Conservation (phyloP, 306 rosid species). For the Prunus mume region DNA sequence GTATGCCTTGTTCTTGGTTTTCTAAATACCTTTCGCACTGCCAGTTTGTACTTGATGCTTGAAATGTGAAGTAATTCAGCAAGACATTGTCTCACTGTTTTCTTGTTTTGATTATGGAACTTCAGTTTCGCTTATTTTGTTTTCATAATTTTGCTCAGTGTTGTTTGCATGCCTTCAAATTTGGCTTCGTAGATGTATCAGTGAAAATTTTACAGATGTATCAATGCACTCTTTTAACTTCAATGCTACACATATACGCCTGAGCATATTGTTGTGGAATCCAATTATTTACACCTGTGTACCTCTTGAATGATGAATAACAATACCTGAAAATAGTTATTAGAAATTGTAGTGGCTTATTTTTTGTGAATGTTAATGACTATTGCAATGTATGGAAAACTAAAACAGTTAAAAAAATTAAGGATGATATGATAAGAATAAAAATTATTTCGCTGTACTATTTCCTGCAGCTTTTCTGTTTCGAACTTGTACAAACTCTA, state of each 20-base stretch:
- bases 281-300: neutral
- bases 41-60: neutral
- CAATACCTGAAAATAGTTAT: neutral
- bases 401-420: neutral
- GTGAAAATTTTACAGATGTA: neutral
- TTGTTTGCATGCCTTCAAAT: neutral
- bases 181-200: neutral
- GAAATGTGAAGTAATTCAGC: neutral
- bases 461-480: neutral
- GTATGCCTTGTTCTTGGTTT: constrained; percentile 40
- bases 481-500: neutral
- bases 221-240: neutral
- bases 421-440: neutral
- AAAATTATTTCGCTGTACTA: too few relatives aligned
- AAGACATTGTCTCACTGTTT: neutral
- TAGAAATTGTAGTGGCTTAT: neutral
- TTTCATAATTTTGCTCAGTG: neutral
- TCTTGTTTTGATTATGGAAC: neutral
- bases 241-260: neutral
- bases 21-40: neutral
- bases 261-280: neutral
- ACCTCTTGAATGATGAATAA: neutral
- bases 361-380: neutral
- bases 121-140: neutral
- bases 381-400: neutral